Evolutionary conservation across 2,329 filamentous ascomycete species (phyloP).

Genomic region (Alternaria sp.): DNA sequence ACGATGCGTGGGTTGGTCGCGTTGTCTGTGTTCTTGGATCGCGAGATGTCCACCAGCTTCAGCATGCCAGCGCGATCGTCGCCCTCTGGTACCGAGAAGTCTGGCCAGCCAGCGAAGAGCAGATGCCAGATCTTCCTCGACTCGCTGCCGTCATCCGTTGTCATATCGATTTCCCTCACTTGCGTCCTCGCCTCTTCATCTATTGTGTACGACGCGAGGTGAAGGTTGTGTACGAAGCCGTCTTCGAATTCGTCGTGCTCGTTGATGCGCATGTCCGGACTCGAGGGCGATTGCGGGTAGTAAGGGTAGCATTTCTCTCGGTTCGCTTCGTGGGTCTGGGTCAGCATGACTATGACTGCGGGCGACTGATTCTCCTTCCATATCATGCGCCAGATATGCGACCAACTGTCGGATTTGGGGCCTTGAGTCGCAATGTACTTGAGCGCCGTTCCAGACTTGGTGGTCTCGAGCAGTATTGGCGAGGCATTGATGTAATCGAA

Average conservation of each 20-base stretch:
- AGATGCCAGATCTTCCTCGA: constrained; percentile 80
- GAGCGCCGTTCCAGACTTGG: constrained; percentile 49
- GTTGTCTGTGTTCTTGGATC: constrained; percentile 59
- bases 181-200: constrained; percentile 68
- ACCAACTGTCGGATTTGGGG: constrained; percentile 75
- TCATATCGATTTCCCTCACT: constrained; percentile 72
- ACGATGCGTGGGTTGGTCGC: constrained; percentile 73
- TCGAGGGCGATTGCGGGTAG: constrained; percentile 65
- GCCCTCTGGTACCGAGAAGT: constrained; percentile 80
- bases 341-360: constrained; percentile 92
- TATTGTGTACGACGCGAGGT: constrained; percentile 61
- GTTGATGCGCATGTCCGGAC: constrained; percentile 61
- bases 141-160: constrained; percentile 52
- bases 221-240: constrained; percentile 71
- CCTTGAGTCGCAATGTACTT: constrained; percentile 94
- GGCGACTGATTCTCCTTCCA: constrained; percentile 74
- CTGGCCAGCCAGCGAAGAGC: constrained; percentile 86
- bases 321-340: constrained; percentile 79
- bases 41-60: constrained; percentile 71
- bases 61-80: constrained; percentile 72
- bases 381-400: constrained; percentile 96
- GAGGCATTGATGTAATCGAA: constrained; percentile 62
- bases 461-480: constrained; percentile 53
- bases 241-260: constrained; percentile 69
- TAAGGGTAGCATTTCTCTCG: constrained; percentile 89